phyloP scores from a whole-genome alignment of 2,329 filamentous ascomycete species.

The Sporothrix pallida region DNA sequence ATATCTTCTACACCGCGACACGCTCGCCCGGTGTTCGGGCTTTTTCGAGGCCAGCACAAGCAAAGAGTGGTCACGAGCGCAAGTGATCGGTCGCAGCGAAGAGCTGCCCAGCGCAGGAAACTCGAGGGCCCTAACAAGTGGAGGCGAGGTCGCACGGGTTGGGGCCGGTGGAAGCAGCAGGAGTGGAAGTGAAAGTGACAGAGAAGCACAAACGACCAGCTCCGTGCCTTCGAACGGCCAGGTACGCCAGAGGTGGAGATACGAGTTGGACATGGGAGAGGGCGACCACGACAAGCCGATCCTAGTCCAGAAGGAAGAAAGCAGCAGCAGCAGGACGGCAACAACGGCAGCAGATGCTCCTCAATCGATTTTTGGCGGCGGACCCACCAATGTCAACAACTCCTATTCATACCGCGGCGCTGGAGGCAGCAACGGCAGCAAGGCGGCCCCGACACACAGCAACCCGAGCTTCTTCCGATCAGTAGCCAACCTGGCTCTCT shows the following conservation, averaged over 20 bases:
- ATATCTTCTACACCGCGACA: slow-evolving; percentile 87
- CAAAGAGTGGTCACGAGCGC: slow-evolving; percentile 72
- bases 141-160: slow-evolving; percentile 60
- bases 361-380: slow-evolving; percentile 63
- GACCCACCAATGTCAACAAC: slow-evolving; percentile 42
- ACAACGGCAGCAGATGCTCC: slow-evolving; percentile 39
- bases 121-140: slow-evolving; percentile 31
- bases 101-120: not conserved
- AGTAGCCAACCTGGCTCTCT: slow-evolving; percentile 75
- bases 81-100: slow-evolving; percentile 31
- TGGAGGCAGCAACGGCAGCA: slow-evolving; percentile 44
- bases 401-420: slow-evolving; percentile 51
- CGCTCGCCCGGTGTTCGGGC: slow-evolving; percentile 85
- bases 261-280: slow-evolving; percentile 80
- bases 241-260: slow-evolving; percentile 70
- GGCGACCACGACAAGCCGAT: slow-evolving; percentile 81
- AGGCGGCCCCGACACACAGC: slow-evolving; percentile 41
- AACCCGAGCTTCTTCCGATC: slow-evolving; percentile 77
- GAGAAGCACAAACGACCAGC: slow-evolving; percentile 43
- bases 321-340: slow-evolving; percentile 37
- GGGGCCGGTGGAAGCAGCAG: slow-evolving; percentile 51
- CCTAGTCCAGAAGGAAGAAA: slow-evolving; percentile 78
- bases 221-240: slow-evolving; percentile 44
- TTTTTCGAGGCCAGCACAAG: slow-evolving; percentile 90
- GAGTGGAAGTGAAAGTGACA: slow-evolving; percentile 39